Conservation (phyloP, 495 filamentous ascomycete species). For the Hypoxylon subgilvum region DNA sequence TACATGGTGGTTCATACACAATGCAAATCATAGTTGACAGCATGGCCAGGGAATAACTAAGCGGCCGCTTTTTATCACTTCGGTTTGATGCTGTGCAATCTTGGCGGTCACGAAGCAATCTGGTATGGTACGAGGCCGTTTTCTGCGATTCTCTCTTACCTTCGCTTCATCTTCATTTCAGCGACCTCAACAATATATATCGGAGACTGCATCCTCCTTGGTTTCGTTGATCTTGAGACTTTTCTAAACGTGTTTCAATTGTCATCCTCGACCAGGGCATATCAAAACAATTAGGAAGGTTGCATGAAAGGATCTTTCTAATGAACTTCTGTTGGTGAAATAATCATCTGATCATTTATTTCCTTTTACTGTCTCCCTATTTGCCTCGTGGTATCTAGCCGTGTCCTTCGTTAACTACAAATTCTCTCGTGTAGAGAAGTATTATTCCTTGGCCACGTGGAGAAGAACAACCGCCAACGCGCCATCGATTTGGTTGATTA, state of each 20-base stretch:
- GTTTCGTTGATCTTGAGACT: slow-evolving; percentile 12
- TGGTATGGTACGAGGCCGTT: not conserved
- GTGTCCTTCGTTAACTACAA: slow-evolving; percentile 34
- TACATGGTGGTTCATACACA: too few relatives aligned
- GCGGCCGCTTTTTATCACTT: too few relatives aligned
- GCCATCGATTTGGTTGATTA: not conserved
- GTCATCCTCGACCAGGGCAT: slow-evolving; percentile 5
- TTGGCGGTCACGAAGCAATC: slow-evolving; percentile 4
- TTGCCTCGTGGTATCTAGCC: slow-evolving; percentile 37
- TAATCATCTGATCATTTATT: slow-evolving; percentile 19
- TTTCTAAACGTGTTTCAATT: slow-evolving; percentile 18
- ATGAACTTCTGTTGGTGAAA: slow-evolving; percentile 4
- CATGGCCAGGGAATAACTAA: too few relatives aligned
- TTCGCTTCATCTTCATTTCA: slow-evolving; percentile 1
- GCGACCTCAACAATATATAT: slow-evolving; percentile 1
- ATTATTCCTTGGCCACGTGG: too few relatives aligned
- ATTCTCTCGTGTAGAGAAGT: slow-evolving; percentile 3
- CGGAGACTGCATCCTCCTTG: slow-evolving; percentile 18
- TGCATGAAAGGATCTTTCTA: slow-evolving; percentile 26
- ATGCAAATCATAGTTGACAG: too few relatives aligned
- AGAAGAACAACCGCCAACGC: not conserved
- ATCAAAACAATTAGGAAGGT: slow-evolving; percentile 24
- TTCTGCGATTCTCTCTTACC: not conserved
- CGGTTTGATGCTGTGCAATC: not conserved
- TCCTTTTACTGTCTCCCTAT: slow-evolving; percentile 1